Conservation (phyloP, 225 moss, liverwort and hornwort species). For the Physcomitrium patens region DNA sequence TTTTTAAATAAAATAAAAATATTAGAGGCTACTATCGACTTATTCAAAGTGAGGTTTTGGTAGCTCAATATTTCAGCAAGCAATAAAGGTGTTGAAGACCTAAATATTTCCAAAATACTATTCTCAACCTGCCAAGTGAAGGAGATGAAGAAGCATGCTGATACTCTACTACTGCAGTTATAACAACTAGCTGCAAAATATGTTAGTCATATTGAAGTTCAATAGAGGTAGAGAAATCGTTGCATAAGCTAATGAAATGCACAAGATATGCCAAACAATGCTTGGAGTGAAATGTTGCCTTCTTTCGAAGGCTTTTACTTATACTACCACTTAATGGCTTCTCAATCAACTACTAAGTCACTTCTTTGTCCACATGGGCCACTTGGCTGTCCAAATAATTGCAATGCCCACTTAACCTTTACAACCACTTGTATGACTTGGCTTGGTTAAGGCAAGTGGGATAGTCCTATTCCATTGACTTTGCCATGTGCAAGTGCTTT, state of each 20-base stretch:
- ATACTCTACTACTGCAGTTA: slow-evolving; percentile 57
- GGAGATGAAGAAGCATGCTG: slow-evolving; percentile 66
- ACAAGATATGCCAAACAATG: background rate
- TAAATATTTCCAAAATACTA: slow-evolving; percentile 62
- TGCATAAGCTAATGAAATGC: background rate
- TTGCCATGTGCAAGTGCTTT: too few relatives aligned
- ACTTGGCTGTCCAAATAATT: too few relatives aligned
- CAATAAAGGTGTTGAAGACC: slow-evolving; percentile 69
- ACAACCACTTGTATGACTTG: too few relatives aligned
- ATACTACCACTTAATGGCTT: too few relatives aligned
- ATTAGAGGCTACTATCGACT: too few relatives aligned
- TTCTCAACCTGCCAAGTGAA: slow-evolving; percentile 67
- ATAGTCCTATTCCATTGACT: too few relatives aligned
- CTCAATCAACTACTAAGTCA: too few relatives aligned
- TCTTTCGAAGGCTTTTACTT: too few relatives aligned
- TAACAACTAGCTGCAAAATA: slow-evolving; percentile 66
- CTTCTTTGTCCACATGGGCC: too few relatives aligned
- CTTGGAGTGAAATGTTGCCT: too few relatives aligned
- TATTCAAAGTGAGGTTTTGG: slow-evolving; percentile 33
- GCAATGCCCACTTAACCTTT: too few relatives aligned
- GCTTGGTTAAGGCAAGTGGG: too few relatives aligned
- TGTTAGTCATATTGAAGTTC: slow-evolving; percentile 38
- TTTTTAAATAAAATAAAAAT: slow-evolving; percentile 1
- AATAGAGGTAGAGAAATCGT: background rate
- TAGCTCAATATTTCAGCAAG: slow-evolving; percentile 91